Evolutionary conservation across 2,329 filamentous ascomycete genomes (phyloP).

Genomic region (Pseudogymnoascus sp.): DNA sequence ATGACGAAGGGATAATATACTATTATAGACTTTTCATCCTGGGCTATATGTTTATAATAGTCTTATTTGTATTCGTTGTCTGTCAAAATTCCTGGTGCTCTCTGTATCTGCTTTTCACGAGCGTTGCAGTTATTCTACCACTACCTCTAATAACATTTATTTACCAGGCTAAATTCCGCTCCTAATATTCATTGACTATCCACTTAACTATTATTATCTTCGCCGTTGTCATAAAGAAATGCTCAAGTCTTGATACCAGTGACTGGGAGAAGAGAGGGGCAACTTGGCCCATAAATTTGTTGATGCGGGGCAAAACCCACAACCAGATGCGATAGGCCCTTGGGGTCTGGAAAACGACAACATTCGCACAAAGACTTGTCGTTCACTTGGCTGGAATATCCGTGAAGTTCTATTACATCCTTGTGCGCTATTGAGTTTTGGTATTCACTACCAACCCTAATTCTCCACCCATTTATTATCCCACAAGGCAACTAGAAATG

Average conservation of each 20-base stretch:
- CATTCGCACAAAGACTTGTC: background rate
- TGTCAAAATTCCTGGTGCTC: background rate
- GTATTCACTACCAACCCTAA: background rate
- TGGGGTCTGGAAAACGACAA: background rate
- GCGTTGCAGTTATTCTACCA: background rate
- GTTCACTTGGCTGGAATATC: background rate
- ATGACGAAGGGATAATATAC: background rate
- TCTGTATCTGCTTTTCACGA: background rate
- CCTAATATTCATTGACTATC: background rate
- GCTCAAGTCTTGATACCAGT: background rate
- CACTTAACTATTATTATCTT: background rate
- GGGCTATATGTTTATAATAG: background rate
- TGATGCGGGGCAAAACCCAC: slow-evolving; percentile 5
- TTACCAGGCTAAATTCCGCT: too few species aligned
- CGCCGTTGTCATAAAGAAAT: background rate
- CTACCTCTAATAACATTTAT: background rate
- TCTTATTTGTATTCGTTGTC: background rate
- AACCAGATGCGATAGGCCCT: background rate
- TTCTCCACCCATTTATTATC: slow-evolving; percentile 5
- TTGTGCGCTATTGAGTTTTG: background rate
- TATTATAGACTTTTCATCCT: background rate
- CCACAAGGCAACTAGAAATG: background rate
- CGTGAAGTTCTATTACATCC: background rate
- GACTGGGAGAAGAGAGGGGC: background rate
- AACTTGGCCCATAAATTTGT: background rate